Base-by-base conservation (phyloP, 2,329 filamentous ascomycete genomes). In the Claviceps sp. region DNA sequence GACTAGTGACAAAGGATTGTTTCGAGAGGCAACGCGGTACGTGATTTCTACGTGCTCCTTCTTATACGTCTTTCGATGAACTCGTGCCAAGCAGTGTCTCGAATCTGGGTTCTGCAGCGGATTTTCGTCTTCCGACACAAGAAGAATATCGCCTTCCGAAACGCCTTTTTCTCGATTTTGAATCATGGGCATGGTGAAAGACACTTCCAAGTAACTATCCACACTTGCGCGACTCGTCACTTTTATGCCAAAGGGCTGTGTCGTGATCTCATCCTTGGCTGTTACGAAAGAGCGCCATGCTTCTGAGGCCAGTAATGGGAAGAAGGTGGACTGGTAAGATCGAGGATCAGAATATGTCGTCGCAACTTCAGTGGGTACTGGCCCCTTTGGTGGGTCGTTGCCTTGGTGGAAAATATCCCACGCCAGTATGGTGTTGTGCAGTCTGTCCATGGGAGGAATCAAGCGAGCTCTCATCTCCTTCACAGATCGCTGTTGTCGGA, bases 341-440 rank as follows among this genome's bases (percentile, higher is more conserved):
- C 72, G 71, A 0, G 89, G 86, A 58, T 89, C 83, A 30, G 73
- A 67, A 67, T 95, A 98, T 0, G 80, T 81, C 55, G 87, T 84
- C 5, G 85, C 82, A 11, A 98, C 91, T 51, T 81, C 74, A 47
- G 77, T 81, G 62, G 91, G 95, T 45, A 81, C 76, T 47, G 83
- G 82, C 16, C 81, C 81, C 49, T 80, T 84, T 0, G 93, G 90
- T 5, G 93, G 93, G 54, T 90, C 86, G 61, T 90, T 88, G 30
- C 89, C 89, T 46, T 82, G 73, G 61, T 95, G 87, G 66, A 96
- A 98, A 58, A 94, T 95, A 58, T 98, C 87, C 93, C 93, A 98
- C 52, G 85, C 79, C 3, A 98, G 78, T 49, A 98, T 89, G 18
- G 84, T 84, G 60, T 86, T 84, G 64, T 97, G 93, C 34, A 98